Base-by-base conservation (phyloP, 2,329 filamentous ascomycete species). In the Stagonosporopsis vannaccii region DNA sequence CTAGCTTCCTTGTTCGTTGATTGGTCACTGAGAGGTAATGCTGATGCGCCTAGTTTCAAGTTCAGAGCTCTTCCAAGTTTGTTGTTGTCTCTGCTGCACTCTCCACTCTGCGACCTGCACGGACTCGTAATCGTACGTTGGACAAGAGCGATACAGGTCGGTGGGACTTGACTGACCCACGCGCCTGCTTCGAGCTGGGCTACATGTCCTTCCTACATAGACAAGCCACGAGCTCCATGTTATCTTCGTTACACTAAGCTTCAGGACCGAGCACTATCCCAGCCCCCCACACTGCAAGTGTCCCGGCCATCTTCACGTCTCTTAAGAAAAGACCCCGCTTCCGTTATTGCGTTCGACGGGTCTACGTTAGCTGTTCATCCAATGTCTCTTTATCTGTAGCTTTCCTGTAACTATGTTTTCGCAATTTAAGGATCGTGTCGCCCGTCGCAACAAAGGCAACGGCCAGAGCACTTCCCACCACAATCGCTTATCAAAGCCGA, bases 401-500 rank as follows among this genome's bases (percentile, higher is more conserved):
- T 17, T 48, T 59, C 30, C 25, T 49, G 30, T 51, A 56, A 45
- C 59, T 61, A 68, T 67, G 56, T 53, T 59, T 51, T 58, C 60
- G 64, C 66, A 68, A 59, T 56, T 59, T 45, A 55, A 41, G 62
- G 41, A 56, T 46, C 55, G 48, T 23, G 41, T 58, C 50, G 43
- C 51, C 35, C 58, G 36, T 43, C 56, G 55, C 46, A 43, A 58
- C 65, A 67, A 51, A 35, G 70, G 70, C 30, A 74, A 73, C 61
- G 62, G 65, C 19, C 66, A 71, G 52, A 71, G 65, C 57, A 59
- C 59, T 33, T 41, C 58, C 33, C 59, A 58, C 30, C 59, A 69
- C 42, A 67, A 75, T 58, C 64, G 66, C 56, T 67, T 75, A 33
- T 69, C 68, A 22, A 75, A 75, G 58, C 72, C 74, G 7, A 75